Evolutionary conservation across 306 rosid genomes (phyloP).

Genomic region (Trichosanthes truncata): DNA sequence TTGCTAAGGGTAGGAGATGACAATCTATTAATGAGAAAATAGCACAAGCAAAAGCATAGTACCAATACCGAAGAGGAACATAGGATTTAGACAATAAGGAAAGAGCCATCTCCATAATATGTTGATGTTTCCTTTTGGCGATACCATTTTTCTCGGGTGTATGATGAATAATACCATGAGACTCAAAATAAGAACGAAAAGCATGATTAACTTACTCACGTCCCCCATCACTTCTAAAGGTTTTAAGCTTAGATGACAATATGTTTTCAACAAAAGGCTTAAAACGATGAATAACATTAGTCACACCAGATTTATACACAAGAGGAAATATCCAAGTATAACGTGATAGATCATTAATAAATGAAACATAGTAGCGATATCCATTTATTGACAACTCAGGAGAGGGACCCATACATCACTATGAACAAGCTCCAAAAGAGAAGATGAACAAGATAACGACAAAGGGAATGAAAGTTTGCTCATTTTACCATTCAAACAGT

Average conservation of each 20-base stretch:
- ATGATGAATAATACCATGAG: background rate
- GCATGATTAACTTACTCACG: background rate
- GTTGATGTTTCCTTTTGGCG: background rate
- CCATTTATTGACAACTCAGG: background rate
- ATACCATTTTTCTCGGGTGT: background rate
- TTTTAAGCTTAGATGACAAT: background rate
- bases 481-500: background rate
- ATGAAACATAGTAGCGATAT: background rate
- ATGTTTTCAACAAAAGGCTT: background rate
- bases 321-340: background rate
- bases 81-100: background rate
- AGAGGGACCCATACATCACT: background rate
- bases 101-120: background rate
- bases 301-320: background rate
- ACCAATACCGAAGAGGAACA: too few species aligned
- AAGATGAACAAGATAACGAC: fast-evolving
- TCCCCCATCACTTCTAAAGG: background rate
- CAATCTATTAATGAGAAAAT: too few species aligned
- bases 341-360: background rate
- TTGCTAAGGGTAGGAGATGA: too few species aligned
- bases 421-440: background rate
- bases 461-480: background rate
- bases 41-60: too few species aligned
- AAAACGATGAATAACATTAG: background rate
- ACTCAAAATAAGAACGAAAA: background rate